Evolutionary conservation across 2,329 filamentous ascomycete species (phyloP).

Genomic region (Penicillium griseofulvum): DNA sequence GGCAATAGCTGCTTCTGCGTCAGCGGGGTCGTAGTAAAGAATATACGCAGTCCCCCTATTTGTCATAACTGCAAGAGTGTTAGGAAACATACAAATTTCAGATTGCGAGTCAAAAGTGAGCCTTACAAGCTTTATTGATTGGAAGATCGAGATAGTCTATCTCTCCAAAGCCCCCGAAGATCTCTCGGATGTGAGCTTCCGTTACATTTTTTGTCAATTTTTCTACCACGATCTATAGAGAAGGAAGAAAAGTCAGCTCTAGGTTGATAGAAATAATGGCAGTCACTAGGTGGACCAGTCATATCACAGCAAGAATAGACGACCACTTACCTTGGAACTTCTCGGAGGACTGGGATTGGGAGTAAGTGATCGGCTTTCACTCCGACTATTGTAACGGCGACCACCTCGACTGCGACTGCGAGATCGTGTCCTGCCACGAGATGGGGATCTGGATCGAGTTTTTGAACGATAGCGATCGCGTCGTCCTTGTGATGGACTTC

Average conservation of each 20-base stretch:
- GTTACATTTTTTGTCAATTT: slow-evolving; percentile 94
- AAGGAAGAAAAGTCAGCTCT: background rate
- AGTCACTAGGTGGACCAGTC: background rate
- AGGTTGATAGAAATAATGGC: background rate
- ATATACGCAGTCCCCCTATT: slow-evolving; percentile 95
- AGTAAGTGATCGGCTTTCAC: slow-evolving; percentile 30
- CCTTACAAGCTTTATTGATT: slow-evolving; percentile 77
- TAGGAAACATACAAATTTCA: background rate
- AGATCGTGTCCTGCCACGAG: slow-evolving; percentile 29
- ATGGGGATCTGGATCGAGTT: slow-evolving; percentile 30
- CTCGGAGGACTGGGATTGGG: slow-evolving; percentile 23
- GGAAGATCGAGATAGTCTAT: slow-evolving; percentile 88
- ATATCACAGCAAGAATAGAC: background rate
- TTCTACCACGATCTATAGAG: slow-evolving; percentile 77
- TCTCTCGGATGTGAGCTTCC: slow-evolving; percentile 81
- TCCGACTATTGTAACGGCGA: slow-evolving; percentile 37
- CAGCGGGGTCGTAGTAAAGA: slow-evolving; percentile 70
- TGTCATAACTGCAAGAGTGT: slow-evolving; percentile 63
- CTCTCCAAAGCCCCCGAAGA: slow-evolving; percentile 82
- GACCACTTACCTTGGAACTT: slow-evolving; percentile 38
- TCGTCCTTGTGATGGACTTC: slow-evolving; percentile 27
- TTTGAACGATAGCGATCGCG: slow-evolving; percentile 29
- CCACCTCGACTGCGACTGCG: slow-evolving; percentile 42
- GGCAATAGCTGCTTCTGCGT: slow-evolving; percentile 84
- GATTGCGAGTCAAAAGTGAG: no score